phyloP scores from a whole-genome alignment of 768 basidiomycete genomes.

The Mycena haematopus region DNA sequence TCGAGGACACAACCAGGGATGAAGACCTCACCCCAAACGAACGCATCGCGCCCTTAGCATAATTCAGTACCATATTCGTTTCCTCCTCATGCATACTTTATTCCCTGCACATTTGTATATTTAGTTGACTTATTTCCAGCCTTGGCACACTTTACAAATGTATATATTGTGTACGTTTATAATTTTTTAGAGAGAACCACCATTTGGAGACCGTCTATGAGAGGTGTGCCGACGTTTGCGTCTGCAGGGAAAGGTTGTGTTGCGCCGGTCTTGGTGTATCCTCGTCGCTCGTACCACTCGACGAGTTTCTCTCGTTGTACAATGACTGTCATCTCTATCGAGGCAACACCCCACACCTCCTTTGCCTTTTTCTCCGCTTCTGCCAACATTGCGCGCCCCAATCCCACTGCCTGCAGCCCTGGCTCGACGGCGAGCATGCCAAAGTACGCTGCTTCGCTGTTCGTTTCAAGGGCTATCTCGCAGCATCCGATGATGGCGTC shows the following conservation, averaged over 20 bases:
- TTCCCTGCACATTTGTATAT: conserved; percentile 13
- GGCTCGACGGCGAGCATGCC: conserved; percentile 24
- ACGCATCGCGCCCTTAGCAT: conserved; percentile 5
- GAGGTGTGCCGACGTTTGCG: background rate
- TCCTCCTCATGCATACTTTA: background rate
- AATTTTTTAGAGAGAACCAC: conserved; percentile 15
- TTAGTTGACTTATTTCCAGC: conserved; percentile 17
- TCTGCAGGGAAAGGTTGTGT: conserved; percentile 8
- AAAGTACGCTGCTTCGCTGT: conserved; percentile 2
- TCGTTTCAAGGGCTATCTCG: conserved; percentile 7
- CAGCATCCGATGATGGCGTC: conserved; percentile 14
- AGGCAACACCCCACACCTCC: conserved; percentile 1
- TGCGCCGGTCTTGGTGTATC: conserved; percentile 5
- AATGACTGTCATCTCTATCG: conserved; percentile 15
- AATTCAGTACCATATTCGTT: background rate
- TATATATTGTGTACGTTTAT: background rate
- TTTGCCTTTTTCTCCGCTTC: conserved; percentile 12
- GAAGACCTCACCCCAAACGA: conserved; percentile 22
- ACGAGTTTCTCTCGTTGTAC: conserved; percentile 6
- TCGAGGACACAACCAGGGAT: background rate
- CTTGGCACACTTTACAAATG: background rate
- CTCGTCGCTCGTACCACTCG: conserved; percentile 14
- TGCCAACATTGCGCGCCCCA: conserved; percentile 13
- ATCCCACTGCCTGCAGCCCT: conserved; percentile 6
- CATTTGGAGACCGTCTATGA: conserved; percentile 17